Evolutionary conservation across 208 protist species (phyloP).

Genomic region (Entamoeba dispar): DNA sequence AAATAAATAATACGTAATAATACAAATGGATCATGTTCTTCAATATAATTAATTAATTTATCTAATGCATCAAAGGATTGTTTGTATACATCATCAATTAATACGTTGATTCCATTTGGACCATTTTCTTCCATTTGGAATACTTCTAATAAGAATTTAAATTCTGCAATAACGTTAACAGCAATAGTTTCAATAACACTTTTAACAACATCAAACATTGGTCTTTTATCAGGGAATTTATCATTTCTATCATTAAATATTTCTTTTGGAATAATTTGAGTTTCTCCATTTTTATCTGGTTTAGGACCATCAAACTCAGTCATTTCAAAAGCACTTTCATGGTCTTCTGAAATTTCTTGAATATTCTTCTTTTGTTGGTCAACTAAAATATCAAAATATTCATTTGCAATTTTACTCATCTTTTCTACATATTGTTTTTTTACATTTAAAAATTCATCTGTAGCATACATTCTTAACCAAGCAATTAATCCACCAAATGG

Average conservation of each 20-base stretch:
- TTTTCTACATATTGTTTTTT: neutral
- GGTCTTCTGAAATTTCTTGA: neutral
- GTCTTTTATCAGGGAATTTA: neutral
- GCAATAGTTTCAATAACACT: neutral
- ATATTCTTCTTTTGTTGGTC: neutral
- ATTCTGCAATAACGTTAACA: neutral
- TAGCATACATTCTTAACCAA: neutral
- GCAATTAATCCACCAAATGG: neutral
- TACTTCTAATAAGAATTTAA: neutral
- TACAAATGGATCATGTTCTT: neutral
- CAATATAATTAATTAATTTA: neutral
- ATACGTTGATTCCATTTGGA: neutral
- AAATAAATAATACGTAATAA: neutral
- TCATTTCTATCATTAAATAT: neutral
- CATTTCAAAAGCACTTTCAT: neutral
- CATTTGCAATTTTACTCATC: neutral
- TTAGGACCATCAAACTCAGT: neutral
- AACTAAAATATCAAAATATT: neutral
- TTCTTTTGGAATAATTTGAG: neutral
- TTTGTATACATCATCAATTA: neutral
- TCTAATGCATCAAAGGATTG: neutral
- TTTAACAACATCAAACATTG: neutral
- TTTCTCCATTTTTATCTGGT: neutral
- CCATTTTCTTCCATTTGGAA: neutral
- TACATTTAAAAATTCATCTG: neutral